Conservation (phyloP, 768 basidiomycete species). For the Exidia glandulosa region DNA sequence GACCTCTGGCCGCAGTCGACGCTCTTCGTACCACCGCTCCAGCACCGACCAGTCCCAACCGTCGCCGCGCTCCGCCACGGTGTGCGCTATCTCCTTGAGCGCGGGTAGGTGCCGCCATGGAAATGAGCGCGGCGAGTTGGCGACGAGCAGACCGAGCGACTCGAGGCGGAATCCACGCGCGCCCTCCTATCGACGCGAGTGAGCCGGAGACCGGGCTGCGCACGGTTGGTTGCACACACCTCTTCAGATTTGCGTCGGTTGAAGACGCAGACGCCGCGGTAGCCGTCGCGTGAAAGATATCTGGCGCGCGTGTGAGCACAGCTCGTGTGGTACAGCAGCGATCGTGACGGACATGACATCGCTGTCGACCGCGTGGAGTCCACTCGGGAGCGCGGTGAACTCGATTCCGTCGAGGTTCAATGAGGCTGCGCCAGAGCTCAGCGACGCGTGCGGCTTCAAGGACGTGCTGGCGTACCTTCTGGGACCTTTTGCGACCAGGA, state of each 20-base stretch:
- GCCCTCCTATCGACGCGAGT: slow-evolving; percentile 26
- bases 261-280: slow-evolving; percentile 68
- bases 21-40: slow-evolving; percentile 3
- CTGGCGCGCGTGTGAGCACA: slow-evolving; percentile 22
- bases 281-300: slow-evolving; percentile 59
- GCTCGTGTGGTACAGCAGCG: background rate
- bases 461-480: slow-evolving; percentile 48
- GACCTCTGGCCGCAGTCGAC: slow-evolving; percentile 3
- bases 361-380: slow-evolving; percentile 65
- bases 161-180: slow-evolving; percentile 74
- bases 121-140: slow-evolving; percentile 50
- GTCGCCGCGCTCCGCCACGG: slow-evolving; percentile 29
- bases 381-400: slow-evolving; percentile 73
- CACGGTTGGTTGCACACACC: slow-evolving; percentile 5
- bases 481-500: slow-evolving; percentile 70
- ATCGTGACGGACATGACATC: slow-evolving; percentile 65
- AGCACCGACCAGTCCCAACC: slow-evolving; percentile 1
- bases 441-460: background rate
- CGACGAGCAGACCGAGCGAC: slow-evolving; percentile 64
- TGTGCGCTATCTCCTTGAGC: slow-evolving; percentile 39
- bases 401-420: slow-evolving; percentile 60
- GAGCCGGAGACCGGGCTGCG: background rate
- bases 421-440: slow-evolving; percentile 2
- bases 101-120: slow-evolving; percentile 64
- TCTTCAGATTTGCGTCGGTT: slow-evolving; percentile 56